Conservation (phyloP, 2,329 filamentous ascomycete genomes). For the Cercospora zeina region DNA sequence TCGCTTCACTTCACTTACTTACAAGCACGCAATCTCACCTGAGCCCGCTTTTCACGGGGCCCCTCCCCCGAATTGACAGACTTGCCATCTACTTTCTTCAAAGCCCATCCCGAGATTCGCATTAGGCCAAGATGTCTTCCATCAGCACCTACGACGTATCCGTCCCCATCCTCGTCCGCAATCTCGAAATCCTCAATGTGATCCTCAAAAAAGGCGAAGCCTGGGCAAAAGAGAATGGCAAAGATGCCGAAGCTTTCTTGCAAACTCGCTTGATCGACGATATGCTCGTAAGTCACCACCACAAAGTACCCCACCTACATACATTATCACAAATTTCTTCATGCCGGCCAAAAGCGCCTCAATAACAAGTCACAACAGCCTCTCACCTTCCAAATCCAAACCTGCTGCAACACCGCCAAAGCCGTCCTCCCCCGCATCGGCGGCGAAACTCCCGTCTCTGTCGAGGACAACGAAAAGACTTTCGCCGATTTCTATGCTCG, state of each 20-base stretch:
- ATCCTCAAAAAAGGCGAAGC: constrained; percentile 50
- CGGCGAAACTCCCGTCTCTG: constrained; percentile 41
- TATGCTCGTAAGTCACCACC: constrained; percentile 44
- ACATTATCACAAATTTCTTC: too few species aligned
- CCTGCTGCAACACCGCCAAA: constrained; percentile 47
- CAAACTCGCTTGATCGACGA: constrained; percentile 50
- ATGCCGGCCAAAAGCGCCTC: too few species aligned
- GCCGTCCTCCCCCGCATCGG: constrained; percentile 36
- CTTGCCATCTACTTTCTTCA: neutral
- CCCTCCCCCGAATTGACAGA: too few species aligned
- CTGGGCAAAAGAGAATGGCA: constrained; percentile 44
- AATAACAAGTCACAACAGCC: constrained; percentile 24
- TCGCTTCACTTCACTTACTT: neutral
- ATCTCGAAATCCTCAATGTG: constrained; percentile 47
- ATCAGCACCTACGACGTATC: constrained; percentile 25
- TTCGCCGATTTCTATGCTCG: constrained; percentile 53
- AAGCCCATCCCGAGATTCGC: neutral
- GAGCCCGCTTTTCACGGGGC: neutral
- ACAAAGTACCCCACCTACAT: neutral
- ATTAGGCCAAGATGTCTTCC: constrained; percentile 1
- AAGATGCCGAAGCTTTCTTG: constrained; percentile 43
- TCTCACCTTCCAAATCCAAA: constrained; percentile 53
- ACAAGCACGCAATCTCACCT: constrained; percentile 2
- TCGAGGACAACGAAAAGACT: constrained; percentile 44
- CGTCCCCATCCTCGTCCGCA: constrained; percentile 47